Conservation (phyloP, 306 rosid genomes). For the Delonix regia region DNA sequence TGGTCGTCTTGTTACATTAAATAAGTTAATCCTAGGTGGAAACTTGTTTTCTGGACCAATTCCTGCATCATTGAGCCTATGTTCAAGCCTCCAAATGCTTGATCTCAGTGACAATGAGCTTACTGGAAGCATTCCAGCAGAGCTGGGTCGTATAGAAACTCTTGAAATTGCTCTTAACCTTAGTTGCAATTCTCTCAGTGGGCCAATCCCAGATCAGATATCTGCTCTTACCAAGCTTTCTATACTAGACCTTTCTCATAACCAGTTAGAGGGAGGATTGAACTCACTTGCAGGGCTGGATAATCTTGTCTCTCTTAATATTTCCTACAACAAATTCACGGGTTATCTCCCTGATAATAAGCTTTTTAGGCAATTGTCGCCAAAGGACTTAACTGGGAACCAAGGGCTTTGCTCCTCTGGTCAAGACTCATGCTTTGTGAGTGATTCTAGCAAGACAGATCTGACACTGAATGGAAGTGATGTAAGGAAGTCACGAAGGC, state of each 20-base stretch:
- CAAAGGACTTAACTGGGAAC: constrained; percentile 70
- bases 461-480: constrained; percentile 43
- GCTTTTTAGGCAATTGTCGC: constrained; percentile 76
- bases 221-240: constrained; percentile 83
- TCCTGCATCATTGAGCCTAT: constrained; percentile 70
- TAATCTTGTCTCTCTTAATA: constrained; percentile 88
- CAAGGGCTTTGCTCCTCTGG: constrained; percentile 73
- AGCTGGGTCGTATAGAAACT: constrained; percentile 59
- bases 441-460: constrained; percentile 45
- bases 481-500: constrained; percentile 54
- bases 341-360: constrained; percentile 89
- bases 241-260: constrained; percentile 78
- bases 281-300: constrained; percentile 62
- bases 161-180: constrained; percentile 89
- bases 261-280: constrained; percentile 80
- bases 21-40: constrained; percentile 69
- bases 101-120: constrained; percentile 87
- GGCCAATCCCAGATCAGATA: constrained; percentile 72
- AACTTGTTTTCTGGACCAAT: constrained; percentile 77
- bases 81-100: constrained; percentile 82
- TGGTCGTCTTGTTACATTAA: constrained; percentile 69
- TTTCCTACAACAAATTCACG: constrained; percentile 71
- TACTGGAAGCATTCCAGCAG: constrained; percentile 68
- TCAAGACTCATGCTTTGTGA: constrained; percentile 64
- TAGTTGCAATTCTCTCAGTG: constrained; percentile 73